Evolutionary conservation across 345 rosid genomes (phyloP).

Genomic region (Citrus maxima): DNA sequence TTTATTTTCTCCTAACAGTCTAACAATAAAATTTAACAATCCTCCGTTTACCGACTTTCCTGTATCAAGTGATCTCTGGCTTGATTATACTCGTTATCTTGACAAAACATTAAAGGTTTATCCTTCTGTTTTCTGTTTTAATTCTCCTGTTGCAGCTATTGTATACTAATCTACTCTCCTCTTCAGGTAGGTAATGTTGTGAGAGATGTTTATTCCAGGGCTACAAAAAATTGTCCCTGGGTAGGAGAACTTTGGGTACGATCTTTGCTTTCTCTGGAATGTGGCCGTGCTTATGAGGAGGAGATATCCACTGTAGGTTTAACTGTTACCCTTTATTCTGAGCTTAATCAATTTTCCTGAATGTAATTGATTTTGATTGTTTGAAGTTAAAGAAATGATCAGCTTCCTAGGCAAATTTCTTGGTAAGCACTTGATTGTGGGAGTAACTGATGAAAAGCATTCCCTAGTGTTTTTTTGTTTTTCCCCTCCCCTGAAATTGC

Average conservation of each 20-base stretch:
- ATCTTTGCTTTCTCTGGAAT: slow-evolving; percentile 63
- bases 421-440: no score
- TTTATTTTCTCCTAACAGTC: no score
- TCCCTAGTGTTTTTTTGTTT: no score
- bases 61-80: slow-evolving; percentile 83
- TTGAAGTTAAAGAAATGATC: background rate
- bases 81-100: slow-evolving; percentile 68
- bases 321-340: slow-evolving; percentile 5
- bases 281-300: slow-evolving; percentile 47
- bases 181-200: slow-evolving; percentile 70
- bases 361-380: background rate
- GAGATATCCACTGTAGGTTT: slow-evolving; percentile 66
- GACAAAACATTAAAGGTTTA: slow-evolving; percentile 86
- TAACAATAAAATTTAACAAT: no score
- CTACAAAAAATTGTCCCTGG: slow-evolving; percentile 89
- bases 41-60: slow-evolving; percentile 48
- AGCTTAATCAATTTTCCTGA: background rate
- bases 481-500: no score
- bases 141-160: background rate
- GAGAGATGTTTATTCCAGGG: slow-evolving; percentile 70
- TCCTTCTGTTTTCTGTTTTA: background rate
- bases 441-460: no score
- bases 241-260: slow-evolving; percentile 83
- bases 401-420: background rate
- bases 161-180: slow-evolving; percentile 25